Base-by-base conservation (phyloP, 805 yeast species). In the Ogataea naganishii region DNA sequence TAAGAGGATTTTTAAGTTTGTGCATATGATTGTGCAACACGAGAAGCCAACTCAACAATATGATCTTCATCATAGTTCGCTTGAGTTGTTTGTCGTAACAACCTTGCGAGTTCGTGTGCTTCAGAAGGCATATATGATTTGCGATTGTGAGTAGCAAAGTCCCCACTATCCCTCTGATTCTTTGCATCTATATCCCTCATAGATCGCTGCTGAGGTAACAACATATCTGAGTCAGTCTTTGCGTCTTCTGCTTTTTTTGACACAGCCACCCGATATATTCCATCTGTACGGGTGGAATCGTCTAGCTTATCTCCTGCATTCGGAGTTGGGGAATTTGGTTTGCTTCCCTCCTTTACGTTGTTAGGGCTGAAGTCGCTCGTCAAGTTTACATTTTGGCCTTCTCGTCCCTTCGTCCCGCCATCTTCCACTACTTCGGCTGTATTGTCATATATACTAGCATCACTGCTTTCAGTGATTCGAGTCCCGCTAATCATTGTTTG, bases 1-100 rank as follows among this genome's bases (percentile, higher is more conserved):
- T n/a, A n/a, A n/a, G n/a, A n/a, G n/a, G n/a, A n/a, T n/a, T n/a
- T n/a, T n/a, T n/a, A n/a, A n/a, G n/a, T n/a, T n/a, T n/a, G n/a
- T n/a, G n/a, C n/a, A n/a, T n/a, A n/a, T n/a, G n/a, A n/a, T 31
- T 38, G 42, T 14, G 46, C 46, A 3, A 46, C 49, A 14, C 49
- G 30, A 13, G 44, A 39, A 4, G 49, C 49, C 17, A 44, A 34
- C 32, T 40, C 46, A 15, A 42, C 49, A 20, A 44, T 41, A 24
- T 41, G 45, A 28, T 35, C 39, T 7, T 45, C 37, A 23, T 44
- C 41, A 32, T 10, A 31, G 40, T 15, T 38, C 41, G n/a, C n/a
- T n/a, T n/a, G n/a, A n/a, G n/a, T n/a, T n/a, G n/a, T n/a, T 23
- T 41, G 46, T 26, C 40, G 40, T 14, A 44, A 34, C 24, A 44